These are phyloP conservation scores for Saitozyma podzolica DNA, from an alignment of 768 basidiomycete species.

Conservation along the genomic window DNA sequence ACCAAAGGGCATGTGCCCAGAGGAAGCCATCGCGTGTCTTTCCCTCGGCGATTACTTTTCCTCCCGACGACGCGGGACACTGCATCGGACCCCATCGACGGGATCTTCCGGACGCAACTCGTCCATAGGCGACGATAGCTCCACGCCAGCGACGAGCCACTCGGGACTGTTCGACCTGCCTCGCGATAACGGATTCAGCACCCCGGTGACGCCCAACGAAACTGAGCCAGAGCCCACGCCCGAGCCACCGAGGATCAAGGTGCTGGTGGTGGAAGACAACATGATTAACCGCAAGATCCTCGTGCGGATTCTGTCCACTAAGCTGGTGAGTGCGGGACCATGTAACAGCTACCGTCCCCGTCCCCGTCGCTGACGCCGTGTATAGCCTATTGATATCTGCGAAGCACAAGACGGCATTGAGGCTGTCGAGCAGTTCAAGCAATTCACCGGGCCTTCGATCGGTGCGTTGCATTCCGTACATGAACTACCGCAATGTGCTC, in stretches of 20 bases:
- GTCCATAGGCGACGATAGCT: background rate
- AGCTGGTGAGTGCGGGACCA: conserved; percentile 18
- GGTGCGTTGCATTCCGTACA: conserved; percentile 13
- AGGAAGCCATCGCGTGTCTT: conserved; percentile 36
- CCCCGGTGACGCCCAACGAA: background rate
- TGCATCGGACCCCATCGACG: conserved; percentile 2
- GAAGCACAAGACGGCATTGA: conserved; percentile 45
- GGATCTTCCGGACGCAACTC: background rate
- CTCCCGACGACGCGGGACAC: conserved; percentile 4
- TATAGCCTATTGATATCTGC: conserved; percentile 29
- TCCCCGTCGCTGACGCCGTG: too few relatives aligned
- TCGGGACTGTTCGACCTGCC: conserved; percentile 1
- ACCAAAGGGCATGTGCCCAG: conserved; percentile 22
- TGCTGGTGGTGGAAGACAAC: conserved; percentile 49
- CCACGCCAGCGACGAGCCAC: conserved; percentile 1
- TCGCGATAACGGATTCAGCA: background rate
- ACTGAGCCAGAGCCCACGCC: background rate
- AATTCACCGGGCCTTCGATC: conserved; percentile 16
- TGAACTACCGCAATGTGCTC: background rate
- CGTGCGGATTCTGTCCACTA: conserved; percentile 30
- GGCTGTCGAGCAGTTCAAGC: conserved; percentile 37
- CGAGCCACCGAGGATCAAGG: conserved; percentile 21
- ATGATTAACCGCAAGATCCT: conserved; percentile 37
- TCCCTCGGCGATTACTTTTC: conserved; percentile 45
- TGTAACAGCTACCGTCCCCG: background rate